A percentile compares a stretch with the other conserved stretches of the same genome.
Evolutionary conservation across 306 rosid species (phyloP).

Genomic region (Cicer chorassanicum): DNA sequence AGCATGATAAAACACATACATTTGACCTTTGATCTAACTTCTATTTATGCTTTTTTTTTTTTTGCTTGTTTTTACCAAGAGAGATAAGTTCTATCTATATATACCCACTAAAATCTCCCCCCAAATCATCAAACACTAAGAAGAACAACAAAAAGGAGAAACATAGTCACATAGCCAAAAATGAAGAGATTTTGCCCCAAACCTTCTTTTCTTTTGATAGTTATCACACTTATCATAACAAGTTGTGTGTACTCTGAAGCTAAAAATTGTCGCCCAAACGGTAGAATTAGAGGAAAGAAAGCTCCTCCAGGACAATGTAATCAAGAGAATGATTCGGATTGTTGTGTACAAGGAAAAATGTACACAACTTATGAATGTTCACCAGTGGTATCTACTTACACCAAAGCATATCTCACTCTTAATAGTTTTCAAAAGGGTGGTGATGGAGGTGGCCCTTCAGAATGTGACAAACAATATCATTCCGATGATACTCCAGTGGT

Average conservation of each 20-base stretch:
- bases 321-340: conserved; percentile 40
- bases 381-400: conserved; percentile 36
- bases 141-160: not conserved
- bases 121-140: not conserved
- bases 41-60: not conserved
- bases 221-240: not conserved
- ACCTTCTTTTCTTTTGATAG: not conserved
- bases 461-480: conserved; percentile 53
- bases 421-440: conserved; percentile 55
- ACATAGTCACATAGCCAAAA: not conserved
- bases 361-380: conserved; percentile 53
- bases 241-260: conserved; percentile 29
- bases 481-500: conserved; percentile 27
- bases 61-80: not conserved
- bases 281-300: conserved; percentile 38
- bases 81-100: not conserved
- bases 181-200: conserved; percentile 34
- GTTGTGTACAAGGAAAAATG: conserved; percentile 47
- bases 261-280: conserved; percentile 41
- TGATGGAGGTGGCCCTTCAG: conserved; percentile 57
- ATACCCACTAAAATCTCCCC: not conserved
- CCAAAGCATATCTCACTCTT: conserved; percentile 52
- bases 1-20: not conserved
- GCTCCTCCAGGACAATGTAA: conserved; percentile 53
- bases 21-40: not conserved